Conservation (phyloP, 495 filamentous ascomycete species). For the Tuber umbilicatum region DNA sequence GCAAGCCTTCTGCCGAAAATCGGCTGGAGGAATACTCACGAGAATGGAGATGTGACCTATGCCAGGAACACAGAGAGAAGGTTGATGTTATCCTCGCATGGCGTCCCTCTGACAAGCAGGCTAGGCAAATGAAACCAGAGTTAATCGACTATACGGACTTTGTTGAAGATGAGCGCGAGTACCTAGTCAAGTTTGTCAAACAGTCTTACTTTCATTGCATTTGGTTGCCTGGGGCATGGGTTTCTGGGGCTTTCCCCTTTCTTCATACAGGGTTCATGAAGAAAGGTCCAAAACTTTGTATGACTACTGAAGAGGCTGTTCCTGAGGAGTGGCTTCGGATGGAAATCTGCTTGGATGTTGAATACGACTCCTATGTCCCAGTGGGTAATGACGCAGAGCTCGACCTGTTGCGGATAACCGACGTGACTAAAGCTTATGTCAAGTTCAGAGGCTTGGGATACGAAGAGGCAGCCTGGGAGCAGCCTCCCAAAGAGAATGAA, state of each 20-base stretch:
- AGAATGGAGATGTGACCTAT: constrained; percentile 72
- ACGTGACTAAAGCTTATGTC: constrained; percentile 65
- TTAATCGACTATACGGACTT: constrained; percentile 49
- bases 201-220: constrained; percentile 69
- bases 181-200: constrained; percentile 78
- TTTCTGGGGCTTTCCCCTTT: constrained; percentile 61
- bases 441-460: constrained; percentile 96
- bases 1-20: constrained; percentile 44
- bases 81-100: constrained; percentile 75
- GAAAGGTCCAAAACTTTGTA: constrained; percentile 61
- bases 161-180: constrained; percentile 70
- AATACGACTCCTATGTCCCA: constrained; percentile 50
- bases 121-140: constrained; percentile 3
- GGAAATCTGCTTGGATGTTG: constrained; percentile 80
- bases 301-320: constrained; percentile 70
- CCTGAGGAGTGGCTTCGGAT: constrained; percentile 74
- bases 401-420: constrained; percentile 60
- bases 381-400: constrained; percentile 54
- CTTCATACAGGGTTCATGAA: constrained; percentile 73
- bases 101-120: constrained; percentile 55
- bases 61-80: constrained; percentile 53
- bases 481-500: constrained; percentile 62
- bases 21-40: constrained; percentile 56
- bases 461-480: constrained; percentile 85
- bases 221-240: constrained; percentile 88